These are phyloP conservation scores for Tetrahymena malaccensis DNA, from an alignment of 73 alveolate species.

Conservation along the genomic window DNA sequence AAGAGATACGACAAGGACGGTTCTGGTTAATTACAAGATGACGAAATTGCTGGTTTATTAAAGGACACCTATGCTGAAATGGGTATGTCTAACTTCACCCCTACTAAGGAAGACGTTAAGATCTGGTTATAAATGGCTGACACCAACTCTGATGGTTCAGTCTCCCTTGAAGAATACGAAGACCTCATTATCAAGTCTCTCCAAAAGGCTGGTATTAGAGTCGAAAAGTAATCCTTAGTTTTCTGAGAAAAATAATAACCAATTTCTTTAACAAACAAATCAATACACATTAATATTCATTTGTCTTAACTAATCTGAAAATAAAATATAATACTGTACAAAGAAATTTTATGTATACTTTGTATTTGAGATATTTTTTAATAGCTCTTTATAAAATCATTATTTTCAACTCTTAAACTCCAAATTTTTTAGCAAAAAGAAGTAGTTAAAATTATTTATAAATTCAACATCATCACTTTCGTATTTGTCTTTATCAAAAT, in stretches of 20 bases:
- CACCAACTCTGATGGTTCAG: slow-evolving; percentile 31
- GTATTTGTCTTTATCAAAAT: background rate
- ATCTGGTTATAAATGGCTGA: slow-evolving; percentile 23
- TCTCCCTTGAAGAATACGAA: slow-evolving; percentile 30
- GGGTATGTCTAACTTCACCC: slow-evolving; percentile 24
- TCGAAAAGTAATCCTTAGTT: background rate
- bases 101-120: slow-evolving; percentile 6
- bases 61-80: slow-evolving; percentile 24
- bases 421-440: background rate
- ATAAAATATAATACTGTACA: background rate
- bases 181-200: slow-evolving; percentile 8
- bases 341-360: background rate
- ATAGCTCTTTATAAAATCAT: background rate
- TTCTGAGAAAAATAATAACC: background rate
- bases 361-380: background rate
- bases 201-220: background rate
- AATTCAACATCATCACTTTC: background rate
- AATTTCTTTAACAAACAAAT: background rate
- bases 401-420: background rate
- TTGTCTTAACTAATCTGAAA: background rate
- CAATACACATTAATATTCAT: background rate
- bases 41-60: slow-evolving; percentile 6
- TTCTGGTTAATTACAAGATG: slow-evolving; percentile 6
- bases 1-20: slow-evolving; percentile 33
- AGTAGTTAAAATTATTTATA: background rate